Conservation (phyloP, 2,329 filamentous ascomycete species). For the Alternaria dauci region DNA sequence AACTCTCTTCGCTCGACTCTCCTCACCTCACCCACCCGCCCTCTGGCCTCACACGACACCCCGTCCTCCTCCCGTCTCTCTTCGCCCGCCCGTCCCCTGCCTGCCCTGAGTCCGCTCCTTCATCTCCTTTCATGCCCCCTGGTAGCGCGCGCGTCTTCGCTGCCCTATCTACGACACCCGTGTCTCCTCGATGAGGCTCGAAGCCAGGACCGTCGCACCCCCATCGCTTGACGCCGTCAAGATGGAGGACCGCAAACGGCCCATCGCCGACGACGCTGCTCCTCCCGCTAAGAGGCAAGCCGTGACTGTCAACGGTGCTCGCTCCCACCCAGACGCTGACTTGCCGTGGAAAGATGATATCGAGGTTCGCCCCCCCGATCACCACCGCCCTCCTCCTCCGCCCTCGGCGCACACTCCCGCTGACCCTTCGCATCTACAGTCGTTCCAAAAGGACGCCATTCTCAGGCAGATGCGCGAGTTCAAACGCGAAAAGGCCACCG, state of each 20-base stretch:
- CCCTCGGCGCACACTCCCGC: conserved; percentile 38
- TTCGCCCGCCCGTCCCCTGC: conserved; percentile 14
- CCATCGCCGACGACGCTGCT: conserved; percentile 84
- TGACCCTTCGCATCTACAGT: conserved; percentile 61
- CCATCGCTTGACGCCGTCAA: conserved; percentile 82
- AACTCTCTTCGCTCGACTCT: conserved; percentile 31
- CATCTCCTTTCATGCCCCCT: conserved; percentile 29
- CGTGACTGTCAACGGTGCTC: conserved; percentile 73
- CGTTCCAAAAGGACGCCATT: conserved; percentile 95
- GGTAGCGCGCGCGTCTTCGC: conserved; percentile 30
- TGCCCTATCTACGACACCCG: conserved; percentile 41
- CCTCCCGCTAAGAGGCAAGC: conserved; percentile 93
- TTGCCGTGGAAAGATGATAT: conserved; percentile 76
- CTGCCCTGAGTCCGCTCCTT: conserved; percentile 38
- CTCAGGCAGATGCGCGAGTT: conserved; percentile 98
- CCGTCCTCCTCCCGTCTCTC: conserved; percentile 23
- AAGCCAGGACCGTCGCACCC: conserved; percentile 75
- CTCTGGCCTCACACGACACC: conserved; percentile 38
- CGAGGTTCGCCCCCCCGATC: conserved; percentile 69
- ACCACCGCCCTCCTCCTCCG: conserved; percentile 27
- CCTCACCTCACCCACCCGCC: conserved; percentile 23
- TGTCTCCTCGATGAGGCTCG: conserved; percentile 81
- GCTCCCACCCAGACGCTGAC: conserved; percentile 70
- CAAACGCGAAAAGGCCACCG: conserved; percentile 83
- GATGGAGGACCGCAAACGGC: conserved; percentile 99